Percentiles rank a stretch among this genome's conserved stretches.
Evolutionary conservation across 768 basidiomycete species (phyloP).

Genomic region (Calocybe indica): DNA sequence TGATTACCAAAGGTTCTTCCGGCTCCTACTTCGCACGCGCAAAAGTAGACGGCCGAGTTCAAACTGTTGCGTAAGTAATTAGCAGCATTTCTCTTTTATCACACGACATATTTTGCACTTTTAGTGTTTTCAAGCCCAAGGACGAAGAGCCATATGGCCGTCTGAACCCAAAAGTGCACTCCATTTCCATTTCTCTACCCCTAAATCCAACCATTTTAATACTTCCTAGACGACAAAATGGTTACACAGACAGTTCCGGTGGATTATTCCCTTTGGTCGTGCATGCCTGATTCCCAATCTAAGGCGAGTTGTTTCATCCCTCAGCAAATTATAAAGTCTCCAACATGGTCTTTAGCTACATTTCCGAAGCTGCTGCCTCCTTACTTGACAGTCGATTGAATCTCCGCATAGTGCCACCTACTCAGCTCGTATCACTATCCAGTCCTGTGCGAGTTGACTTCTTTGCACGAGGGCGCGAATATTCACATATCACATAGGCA

Average conservation of each 20-base stretch:
- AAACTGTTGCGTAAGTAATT: constrained; percentile 72
- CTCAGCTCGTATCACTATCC: constrained; percentile 76
- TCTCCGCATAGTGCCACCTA: constrained; percentile 80
- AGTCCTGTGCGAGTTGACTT: constrained; percentile 45
- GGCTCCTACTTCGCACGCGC: constrained; percentile 91
- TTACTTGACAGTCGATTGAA: constrained; percentile 70
- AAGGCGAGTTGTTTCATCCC: constrained; percentile 40
- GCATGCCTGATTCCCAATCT: constrained; percentile 87
- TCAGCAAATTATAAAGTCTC: not conserved
- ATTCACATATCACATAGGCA: constrained; percentile 37
- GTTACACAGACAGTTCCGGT: constrained; percentile 83
- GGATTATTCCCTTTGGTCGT: constrained; percentile 88
- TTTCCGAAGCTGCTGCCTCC: constrained; percentile 87
- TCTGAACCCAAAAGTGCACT: constrained; percentile 73
- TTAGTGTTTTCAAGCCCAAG: constrained; percentile 87
- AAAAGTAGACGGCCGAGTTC: constrained; percentile 68
- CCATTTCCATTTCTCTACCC: not conserved
- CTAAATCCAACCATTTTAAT: not conserved
- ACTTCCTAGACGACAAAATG: constrained; percentile 72
- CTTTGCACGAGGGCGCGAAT: not conserved
- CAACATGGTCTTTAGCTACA: constrained; percentile 48
- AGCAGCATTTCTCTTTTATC: not conserved
- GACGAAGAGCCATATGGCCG: constrained; percentile 87
- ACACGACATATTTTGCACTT: not conserved
- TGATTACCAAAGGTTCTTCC: constrained; percentile 85